Evolutionary conservation across 192 early-diverging fungal genomes (phyloP), one percentile per base, ranked within the genome.

Genomic region (Backusella westeae): DNA sequence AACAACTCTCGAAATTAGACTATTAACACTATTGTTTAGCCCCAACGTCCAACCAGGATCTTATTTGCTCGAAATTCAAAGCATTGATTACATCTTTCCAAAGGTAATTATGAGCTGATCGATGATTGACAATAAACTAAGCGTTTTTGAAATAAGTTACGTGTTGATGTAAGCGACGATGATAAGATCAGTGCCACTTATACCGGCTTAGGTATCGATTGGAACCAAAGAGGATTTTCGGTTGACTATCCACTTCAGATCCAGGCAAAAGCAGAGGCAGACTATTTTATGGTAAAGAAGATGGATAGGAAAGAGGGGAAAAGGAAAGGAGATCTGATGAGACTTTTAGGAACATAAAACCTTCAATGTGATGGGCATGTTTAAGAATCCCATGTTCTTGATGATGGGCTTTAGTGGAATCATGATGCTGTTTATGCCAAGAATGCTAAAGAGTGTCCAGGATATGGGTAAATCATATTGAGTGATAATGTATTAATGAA

Each of bases 321-420:
- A 38, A 38, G 19, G 34, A 53, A 23, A 44, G 23, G 42, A 63
- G 17, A 34, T 5, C 29, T 21, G 32, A 34, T 19, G 21, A 23
- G 1, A 15, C 41, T 17, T 46, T 17, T 75, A 90, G 89, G 74
- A 81, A 77, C 83, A 85, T 35, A 83, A 90, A 81, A 84, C 83
- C 9, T 90, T 90, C 72, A 87, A 86, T 49, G 39, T 87, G 29
- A 75, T 83, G 70, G 81, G 81, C 19, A 73, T 90, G 68, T 85
- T 90, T 46, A 83, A 83, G 56, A 90, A 90, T 78, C 89, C 89
- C 8, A 87, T 88, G 85, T 82, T 90, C 76, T 77, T 90, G 59
- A 87, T 90, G 85, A 84, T 88, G 81, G 89, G 87, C 19, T 72
- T 87, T 44, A 87, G 87, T 82, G 84, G 75, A 6, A 1, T 88